These are phyloP conservation scores for Gynandropsis gynandra DNA, from an alignment of 345 rosid genomes.

Conservation along the genomic window DNA sequence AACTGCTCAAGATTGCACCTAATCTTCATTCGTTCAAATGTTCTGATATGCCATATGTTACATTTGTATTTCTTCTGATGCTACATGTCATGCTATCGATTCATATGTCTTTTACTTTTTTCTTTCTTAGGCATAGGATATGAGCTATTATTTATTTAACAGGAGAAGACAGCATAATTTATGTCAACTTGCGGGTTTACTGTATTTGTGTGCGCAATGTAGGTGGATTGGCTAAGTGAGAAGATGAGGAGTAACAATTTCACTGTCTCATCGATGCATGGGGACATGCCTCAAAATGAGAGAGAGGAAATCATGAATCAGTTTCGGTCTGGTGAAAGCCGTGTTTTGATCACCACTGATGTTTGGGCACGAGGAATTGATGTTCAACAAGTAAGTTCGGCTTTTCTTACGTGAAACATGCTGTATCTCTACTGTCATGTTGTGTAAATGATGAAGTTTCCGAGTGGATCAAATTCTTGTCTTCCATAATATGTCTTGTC, in stretches of 20 bases:
- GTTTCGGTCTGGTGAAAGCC: slow-evolving; percentile 65
- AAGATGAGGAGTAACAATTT: slow-evolving; percentile 86
- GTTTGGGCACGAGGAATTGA: slow-evolving; percentile 97
- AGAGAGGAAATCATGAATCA: slow-evolving; percentile 89
- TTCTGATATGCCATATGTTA: too few species aligned
- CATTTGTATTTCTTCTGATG: too few species aligned
- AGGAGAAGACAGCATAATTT: too few species aligned
- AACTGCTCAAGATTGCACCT: too few species aligned
- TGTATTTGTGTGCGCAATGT: too few species aligned
- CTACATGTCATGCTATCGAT: too few species aligned
- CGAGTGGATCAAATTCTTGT: not conserved
- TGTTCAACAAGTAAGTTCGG: slow-evolving; percentile 68
- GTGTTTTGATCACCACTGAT: slow-evolving; percentile 95
- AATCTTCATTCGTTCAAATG: too few species aligned
- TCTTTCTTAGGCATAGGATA: too few species aligned
- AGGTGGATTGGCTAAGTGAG: slow-evolving; percentile 98
- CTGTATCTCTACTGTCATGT: not conserved
- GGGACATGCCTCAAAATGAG: slow-evolving; percentile 97
- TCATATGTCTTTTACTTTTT: too few species aligned
- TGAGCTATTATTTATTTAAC: too few species aligned
- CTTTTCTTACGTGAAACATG: not conserved
- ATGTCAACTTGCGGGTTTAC: too few species aligned
- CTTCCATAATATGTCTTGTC: too few species aligned
- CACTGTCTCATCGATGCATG: slow-evolving; percentile 95
- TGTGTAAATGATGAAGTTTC: not conserved